Conservation (phyloP, 345 rosid species). For the Bruguiera gymnorhiza region DNA sequence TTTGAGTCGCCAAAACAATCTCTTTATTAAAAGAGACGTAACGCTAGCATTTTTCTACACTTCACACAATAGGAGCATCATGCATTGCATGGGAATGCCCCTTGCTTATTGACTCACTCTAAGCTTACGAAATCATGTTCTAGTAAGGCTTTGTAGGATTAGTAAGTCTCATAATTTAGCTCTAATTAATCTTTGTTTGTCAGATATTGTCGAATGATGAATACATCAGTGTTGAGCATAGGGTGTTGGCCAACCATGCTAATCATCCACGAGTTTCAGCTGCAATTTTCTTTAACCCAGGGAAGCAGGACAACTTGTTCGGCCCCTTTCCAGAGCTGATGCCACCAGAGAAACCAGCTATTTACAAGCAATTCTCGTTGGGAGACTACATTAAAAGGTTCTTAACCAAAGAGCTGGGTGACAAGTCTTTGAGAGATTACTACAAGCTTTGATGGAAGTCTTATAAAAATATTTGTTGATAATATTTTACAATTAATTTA, state of each 20-base stretch:
- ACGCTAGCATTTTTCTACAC: too few relatives aligned
- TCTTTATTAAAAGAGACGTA: too few relatives aligned
- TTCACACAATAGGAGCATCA: too few relatives aligned
- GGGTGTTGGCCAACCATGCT: conserved; percentile 45
- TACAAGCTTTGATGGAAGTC: conserved; percentile 24
- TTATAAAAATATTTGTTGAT: too few relatives aligned
- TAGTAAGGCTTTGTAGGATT: too few relatives aligned
- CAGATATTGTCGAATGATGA: conserved; percentile 53
- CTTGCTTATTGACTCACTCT: too few relatives aligned
- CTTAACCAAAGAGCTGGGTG: conserved; percentile 44
- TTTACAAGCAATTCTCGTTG: conserved; percentile 29
- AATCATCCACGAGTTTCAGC: conserved; percentile 31
- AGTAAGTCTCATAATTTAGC: too few relatives aligned
- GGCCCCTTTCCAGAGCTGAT: conserved; percentile 44
- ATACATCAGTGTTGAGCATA: conserved; percentile 43
- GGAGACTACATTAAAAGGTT: conserved; percentile 33
- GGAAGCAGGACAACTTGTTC: conserved; percentile 22
- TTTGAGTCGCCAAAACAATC: too few relatives aligned
- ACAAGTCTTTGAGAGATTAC: conserved; percentile 34
- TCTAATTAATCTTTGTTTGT: background rate
- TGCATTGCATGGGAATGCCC: too few relatives aligned
- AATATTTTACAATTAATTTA: too few relatives aligned
- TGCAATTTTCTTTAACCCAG: conserved; percentile 41
- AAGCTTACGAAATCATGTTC: too few relatives aligned
- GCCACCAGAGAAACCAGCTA: conserved; percentile 39